Evolutionary conservation across 2,329 filamentous ascomycete genomes (phyloP).

Genomic region (Claviceps capensis): DNA sequence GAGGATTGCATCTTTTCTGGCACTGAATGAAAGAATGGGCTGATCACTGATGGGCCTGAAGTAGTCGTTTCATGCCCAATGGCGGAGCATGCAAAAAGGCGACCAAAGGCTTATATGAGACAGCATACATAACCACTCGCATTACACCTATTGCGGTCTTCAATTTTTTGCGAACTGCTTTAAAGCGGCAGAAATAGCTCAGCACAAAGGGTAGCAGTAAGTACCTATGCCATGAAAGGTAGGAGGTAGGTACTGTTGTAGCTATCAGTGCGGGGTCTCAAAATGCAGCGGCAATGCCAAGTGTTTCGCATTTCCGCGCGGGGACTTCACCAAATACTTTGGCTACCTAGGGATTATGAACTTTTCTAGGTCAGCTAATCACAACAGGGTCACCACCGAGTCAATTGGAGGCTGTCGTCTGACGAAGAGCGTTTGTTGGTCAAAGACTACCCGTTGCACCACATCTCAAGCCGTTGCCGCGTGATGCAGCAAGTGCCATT

Average conservation of each 20-base stretch:
- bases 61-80: not conserved
- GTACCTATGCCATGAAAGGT: no score
- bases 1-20: not conserved
- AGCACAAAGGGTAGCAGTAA: not conserved
- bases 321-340: not conserved
- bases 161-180: not conserved
- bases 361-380: not conserved
- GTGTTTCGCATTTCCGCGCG: not conserved
- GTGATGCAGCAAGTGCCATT: not conserved
- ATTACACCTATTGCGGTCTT: no score
- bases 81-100: not conserved
- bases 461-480: slow-evolving; percentile 2
- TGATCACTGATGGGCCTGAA: not conserved
- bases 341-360: no score
- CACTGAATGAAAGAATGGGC: not conserved
- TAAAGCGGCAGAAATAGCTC: not conserved
- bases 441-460: not conserved
- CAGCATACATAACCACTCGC: no score
- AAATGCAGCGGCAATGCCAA: not conserved
- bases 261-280: not conserved
- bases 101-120: not conserved
- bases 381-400: not conserved
- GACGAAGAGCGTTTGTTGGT: not conserved
- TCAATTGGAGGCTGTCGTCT: not conserved
- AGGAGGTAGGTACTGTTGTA: not conserved